phyloP scores from a whole-genome alignment of 73 alveolate species.

The Paramecium pentaurelia region DNA sequence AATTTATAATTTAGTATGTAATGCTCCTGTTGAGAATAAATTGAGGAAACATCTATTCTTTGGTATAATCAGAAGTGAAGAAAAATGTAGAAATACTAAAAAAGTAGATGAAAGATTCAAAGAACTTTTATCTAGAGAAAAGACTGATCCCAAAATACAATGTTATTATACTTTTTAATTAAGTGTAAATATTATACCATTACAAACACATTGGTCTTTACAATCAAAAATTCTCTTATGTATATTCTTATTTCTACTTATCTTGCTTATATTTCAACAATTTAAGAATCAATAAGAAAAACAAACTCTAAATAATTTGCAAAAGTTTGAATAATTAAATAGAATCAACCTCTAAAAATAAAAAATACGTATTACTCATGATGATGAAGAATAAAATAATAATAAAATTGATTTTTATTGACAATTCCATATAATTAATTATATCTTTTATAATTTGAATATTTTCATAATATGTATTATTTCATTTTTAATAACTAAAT shows the following conservation, averaged over 20 bases:
- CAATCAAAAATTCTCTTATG: not conserved
- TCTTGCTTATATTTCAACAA: not conserved
- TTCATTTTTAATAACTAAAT: not conserved
- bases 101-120: not conserved
- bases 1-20: constrained; percentile 32
- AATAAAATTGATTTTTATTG: not conserved
- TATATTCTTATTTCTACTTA: not conserved
- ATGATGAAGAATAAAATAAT: constrained; percentile 5
- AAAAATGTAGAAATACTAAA: not conserved
- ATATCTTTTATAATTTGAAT: not conserved
- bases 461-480: not conserved
- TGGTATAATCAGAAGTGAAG: constrained; percentile 33
- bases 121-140: not conserved
- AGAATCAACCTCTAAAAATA: not conserved
- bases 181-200: not conserved
- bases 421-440: not conserved
- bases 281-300: not conserved
- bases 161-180: constrained; percentile 27
- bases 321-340: constrained; percentile 12
- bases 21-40: not conserved
- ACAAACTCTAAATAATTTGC: not conserved
- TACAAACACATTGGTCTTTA: not conserved
- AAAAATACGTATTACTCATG: constrained; percentile 21
- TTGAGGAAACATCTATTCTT: not conserved
- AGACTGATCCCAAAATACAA: not conserved